Evolutionary conservation across 139 green algal species (phyloP), one percentile per base, ranked within the genome.

Genomic region (Micractinium sp.): DNA sequence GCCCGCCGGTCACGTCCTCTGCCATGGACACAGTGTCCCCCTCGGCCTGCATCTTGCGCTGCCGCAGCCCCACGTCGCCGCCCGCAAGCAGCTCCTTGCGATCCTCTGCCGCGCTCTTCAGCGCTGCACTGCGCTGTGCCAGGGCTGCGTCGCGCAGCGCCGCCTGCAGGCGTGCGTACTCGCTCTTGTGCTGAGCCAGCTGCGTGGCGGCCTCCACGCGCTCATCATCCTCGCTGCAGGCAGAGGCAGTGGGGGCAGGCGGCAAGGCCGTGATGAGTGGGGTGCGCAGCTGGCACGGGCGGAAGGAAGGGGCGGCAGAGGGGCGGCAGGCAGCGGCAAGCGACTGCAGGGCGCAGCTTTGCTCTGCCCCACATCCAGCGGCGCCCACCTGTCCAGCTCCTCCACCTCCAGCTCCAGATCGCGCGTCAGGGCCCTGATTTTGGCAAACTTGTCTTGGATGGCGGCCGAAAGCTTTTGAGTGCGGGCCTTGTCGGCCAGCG

Each of bases 351-450:
- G 63, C 63, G 63, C 63, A 5, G 63, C 63, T 5, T 71, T 12
- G 63, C 63, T 71, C 71, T 47, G 74, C 74, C 14, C 31, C 74
- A 12, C 74, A 47, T 47, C 33, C 60, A 29, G 2, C 20, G n/a
- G 12, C 39, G 66, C 93, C 88, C 89, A 97, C 96, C 93, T 95
- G 82, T 98, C 96, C 83, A 96, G 93, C 86, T 98, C 96, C 69
- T 98, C 95, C 18, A 93, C 92, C 15, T 96, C 82, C 25, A 95
- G 85, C 75, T 97, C 92, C 15, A 98, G 82, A 71, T 98, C 93
- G 1, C 92, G 81, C 3, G 94, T 92, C 13, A 92, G 38, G 2
- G 81, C 88, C 3, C 94, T 89, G 73, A 97, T 90, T 33, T 74
- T 78, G 19, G 85, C 47, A 39, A 93, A 61, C 60, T 75, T 81